A percentile compares a stretch with the other conserved stretches of the same genome.
These are phyloP conservation scores for Rhizopogon vesiculosus DNA, from an alignment of 768 basidiomycete species.

Conservation along the genomic window DNA sequence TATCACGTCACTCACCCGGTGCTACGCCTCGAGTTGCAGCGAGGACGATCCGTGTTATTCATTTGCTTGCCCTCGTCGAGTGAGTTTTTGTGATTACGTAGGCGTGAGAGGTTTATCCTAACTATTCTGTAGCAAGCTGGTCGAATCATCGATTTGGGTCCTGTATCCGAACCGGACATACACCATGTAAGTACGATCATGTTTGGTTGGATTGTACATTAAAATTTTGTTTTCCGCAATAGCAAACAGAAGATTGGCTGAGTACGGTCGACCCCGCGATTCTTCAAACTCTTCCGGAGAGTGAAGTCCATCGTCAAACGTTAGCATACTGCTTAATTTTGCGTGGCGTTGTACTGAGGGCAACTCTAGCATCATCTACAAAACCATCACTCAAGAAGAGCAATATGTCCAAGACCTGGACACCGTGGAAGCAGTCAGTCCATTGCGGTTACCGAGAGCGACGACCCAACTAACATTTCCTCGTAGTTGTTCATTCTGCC, in stretches of 20 bases:
- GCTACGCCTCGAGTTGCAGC: conserved; percentile 83
- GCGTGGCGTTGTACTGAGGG: not conserved
- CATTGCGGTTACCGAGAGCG: not conserved
- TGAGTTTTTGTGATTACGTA: conserved; percentile 22
- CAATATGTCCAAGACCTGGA: conserved; percentile 88
- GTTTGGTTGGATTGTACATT: conserved; percentile 7
- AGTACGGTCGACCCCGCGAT: conserved; percentile 45
- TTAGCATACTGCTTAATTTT: conserved; percentile 15
- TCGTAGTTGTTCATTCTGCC: conserved; percentile 51
- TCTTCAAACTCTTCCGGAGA: conserved; percentile 55
- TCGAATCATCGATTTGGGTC: conserved; percentile 15
- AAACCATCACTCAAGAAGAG: conserved; percentile 84
- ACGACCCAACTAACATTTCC: conserved; percentile 22
- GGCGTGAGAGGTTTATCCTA: not conserved
- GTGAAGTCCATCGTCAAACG: conserved; percentile 82
- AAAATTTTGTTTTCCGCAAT: conserved; percentile 5
- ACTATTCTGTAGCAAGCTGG: conserved; percentile 14
- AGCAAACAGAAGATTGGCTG: conserved; percentile 45
- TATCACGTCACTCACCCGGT: conserved; percentile 83
- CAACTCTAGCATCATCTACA: conserved; percentile 62
- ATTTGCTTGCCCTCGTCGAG: conserved; percentile 72
- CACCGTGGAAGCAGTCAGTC: conserved; percentile 66
- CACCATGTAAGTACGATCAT: conserved; percentile 19
- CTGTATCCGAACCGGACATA: conserved; percentile 23
- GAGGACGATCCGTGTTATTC: conserved; percentile 82